Percentiles rank a stretch among this genome's conserved stretches.
These are phyloP conservation scores for Mucuna pruriens DNA, from an alignment of 306 rosid species.

Conservation along the genomic window DNA sequence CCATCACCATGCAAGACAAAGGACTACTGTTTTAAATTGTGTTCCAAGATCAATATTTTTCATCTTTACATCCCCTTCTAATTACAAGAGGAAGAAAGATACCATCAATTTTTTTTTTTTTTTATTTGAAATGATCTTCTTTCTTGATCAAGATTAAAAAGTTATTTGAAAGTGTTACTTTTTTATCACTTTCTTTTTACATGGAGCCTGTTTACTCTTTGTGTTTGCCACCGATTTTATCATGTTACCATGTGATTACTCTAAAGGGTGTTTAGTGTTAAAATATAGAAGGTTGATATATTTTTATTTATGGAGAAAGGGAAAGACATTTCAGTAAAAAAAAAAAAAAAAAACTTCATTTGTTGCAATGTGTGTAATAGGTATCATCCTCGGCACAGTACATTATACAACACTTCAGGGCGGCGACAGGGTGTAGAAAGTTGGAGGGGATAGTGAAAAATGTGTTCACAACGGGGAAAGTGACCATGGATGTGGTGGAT, in stretches of 20 bases:
- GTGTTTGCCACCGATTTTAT: neutral
- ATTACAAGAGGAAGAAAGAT: neutral
- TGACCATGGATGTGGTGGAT: slow-evolving; percentile 75
- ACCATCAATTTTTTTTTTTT: neutral
- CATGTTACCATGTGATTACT: slow-evolving; percentile 15
- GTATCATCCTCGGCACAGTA: slow-evolving; percentile 87
- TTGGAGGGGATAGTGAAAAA: slow-evolving; percentile 78
- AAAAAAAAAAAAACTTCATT: no score
- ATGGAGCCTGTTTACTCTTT: slow-evolving; percentile 1
- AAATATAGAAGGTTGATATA: neutral
- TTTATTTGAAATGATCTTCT: slow-evolving; percentile 24
- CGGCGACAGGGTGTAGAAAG: slow-evolving; percentile 93
- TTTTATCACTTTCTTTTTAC: neutral
- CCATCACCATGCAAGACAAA: neutral
- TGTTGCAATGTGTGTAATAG: slow-evolving; percentile 34
- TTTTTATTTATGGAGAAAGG: neutral
- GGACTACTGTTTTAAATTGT: no score
- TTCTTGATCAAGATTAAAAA: slow-evolving; percentile 30
- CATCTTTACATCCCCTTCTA: no score
- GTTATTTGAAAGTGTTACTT: slow-evolving; percentile 15
- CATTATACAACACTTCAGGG: slow-evolving; percentile 82
- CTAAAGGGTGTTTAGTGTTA: neutral
- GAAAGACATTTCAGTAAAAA: neutral
- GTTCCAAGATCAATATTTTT: no score
- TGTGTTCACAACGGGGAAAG: slow-evolving; percentile 77